Evolutionary conservation across 352 stramenopile genomes (phyloP), one percentile per base, ranked within the genome.

Genomic region (Globisporangium acanthophoron): DNA sequence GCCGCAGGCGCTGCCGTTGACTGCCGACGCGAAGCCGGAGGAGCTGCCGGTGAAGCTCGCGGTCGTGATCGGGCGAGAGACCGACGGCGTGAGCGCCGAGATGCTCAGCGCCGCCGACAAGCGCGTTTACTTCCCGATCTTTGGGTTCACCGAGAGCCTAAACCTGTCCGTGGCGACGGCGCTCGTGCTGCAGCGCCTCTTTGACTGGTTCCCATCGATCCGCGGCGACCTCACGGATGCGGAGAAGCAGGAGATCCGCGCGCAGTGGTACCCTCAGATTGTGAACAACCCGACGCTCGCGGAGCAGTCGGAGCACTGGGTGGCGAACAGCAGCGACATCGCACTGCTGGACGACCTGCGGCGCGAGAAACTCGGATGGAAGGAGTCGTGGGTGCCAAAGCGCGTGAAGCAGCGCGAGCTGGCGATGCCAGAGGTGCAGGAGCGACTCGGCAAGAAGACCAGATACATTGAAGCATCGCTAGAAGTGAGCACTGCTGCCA

Each of bases 131-230:
- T 80, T 98, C 52, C 94, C 94, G 24, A 80, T 97, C 46, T 81
- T 92, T 52, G 94, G 94, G 40, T 98, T 97, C 80, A 94, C 89
- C 11, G 94, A 98, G 74, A 97, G 85, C 41, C 73, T 98, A 27
- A 98, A 98, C 69, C 62, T 98, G 46, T 94, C 76, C 56, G 94
- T 98, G 7, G 92, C 94, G 6, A 96, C 92, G 33, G 94, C 91
- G 48, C 71, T 98, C 54, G 87, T 97, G 59, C 71, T 97, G 3
- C 87, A 97, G 75, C 76, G 89, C 52, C 58, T 98, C 20, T 62
- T 92, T 27, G 78, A 90, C 45, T 89, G 78, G 80, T 91, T 88
- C 62, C 80, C 80, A 21, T 56, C 73, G 12, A 67, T 87, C 27
- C 80, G 80, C 11, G 80, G 80, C 11, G 80, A 88, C 40, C 59